Conservation (phyloP, 306 rosid genomes). For the Oxytropis ochrocephala region DNA sequence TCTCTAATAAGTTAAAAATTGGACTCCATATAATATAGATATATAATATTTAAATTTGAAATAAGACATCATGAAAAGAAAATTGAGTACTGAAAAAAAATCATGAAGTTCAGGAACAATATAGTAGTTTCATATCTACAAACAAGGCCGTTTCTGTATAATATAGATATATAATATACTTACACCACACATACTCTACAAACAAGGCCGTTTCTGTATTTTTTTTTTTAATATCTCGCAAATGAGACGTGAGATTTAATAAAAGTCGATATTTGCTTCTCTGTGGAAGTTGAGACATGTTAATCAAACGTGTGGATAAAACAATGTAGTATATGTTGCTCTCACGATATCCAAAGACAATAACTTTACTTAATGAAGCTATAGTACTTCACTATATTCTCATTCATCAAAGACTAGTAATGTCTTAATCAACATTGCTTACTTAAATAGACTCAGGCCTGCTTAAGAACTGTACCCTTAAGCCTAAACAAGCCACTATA, state of each 20-base stretch:
- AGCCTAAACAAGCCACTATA: neutral
- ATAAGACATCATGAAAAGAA: too few species aligned
- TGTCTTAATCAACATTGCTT: constrained; percentile 4
- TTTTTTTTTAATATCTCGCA: neutral
- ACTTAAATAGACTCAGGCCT: neutral
- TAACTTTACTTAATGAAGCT: neutral
- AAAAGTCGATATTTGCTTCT: neutral
- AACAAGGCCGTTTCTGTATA: too few species aligned
- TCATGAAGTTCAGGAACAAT: too few species aligned
- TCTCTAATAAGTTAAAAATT: too few species aligned
- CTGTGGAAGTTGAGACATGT: neutral
- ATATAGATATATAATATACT: too few species aligned
- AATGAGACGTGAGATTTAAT: neutral
- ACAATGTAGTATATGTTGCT: neutral
- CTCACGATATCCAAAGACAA: constrained; percentile 4
- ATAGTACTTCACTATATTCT: neutral
- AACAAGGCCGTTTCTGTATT: neutral
- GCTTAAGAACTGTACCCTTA: neutral
- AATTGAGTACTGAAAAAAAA: too few species aligned
- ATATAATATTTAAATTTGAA: too few species aligned
- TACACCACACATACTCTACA: neutral
- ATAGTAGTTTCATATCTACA: too few species aligned
- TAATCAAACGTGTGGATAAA: neutral
- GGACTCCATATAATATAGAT: too few species aligned
- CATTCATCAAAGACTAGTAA: constrained; percentile 1